These are phyloP conservation scores for Dryas alaskensis DNA, from an alignment of 306 rosid species.

Conservation along the genomic window DNA sequence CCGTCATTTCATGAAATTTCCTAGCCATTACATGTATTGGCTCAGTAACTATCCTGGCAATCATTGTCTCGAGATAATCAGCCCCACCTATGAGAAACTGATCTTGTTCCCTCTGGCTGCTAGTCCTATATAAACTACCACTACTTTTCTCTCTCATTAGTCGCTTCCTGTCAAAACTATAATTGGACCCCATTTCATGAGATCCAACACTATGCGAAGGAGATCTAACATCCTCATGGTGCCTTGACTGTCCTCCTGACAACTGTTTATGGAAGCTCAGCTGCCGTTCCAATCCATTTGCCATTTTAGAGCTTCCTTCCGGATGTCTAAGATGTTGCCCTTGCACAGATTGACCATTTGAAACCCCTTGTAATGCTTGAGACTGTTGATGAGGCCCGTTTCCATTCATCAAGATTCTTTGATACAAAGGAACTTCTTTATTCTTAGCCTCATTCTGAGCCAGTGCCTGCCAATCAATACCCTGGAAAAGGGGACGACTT, in stretches of 20 bases:
- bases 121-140: slow-evolving; percentile 67
- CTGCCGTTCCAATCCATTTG: slow-evolving; percentile 74
- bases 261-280: slow-evolving; percentile 82
- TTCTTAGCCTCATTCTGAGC: slow-evolving; percentile 70
- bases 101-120: slow-evolving; percentile 72
- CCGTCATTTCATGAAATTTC: slow-evolving; percentile 74
- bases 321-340: slow-evolving; percentile 57
- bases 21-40: slow-evolving; percentile 68
- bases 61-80: slow-evolving; percentile 66
- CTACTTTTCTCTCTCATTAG: slow-evolving; percentile 59
- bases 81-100: slow-evolving; percentile 49
- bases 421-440: slow-evolving; percentile 67
- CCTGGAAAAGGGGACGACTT: slow-evolving; percentile 91
- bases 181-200: slow-evolving; percentile 77
- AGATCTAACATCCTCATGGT: slow-evolving; percentile 73
- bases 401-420: slow-evolving; percentile 50
- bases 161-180: slow-evolving; percentile 71
- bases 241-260: slow-evolving; percentile 68
- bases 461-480: slow-evolving; percentile 89
- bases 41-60: slow-evolving; percentile 68
- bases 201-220: slow-evolving; percentile 87
- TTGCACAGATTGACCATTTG: slow-evolving; percentile 61
- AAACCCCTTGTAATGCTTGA: slow-evolving; percentile 56
- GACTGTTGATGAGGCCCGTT: slow-evolving; percentile 63
- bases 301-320: slow-evolving; percentile 77